These are phyloP conservation scores for Tolypocladium tropicale DNA, from an alignment of 2,329 filamentous ascomycete genomes.

Conservation along the genomic window DNA sequence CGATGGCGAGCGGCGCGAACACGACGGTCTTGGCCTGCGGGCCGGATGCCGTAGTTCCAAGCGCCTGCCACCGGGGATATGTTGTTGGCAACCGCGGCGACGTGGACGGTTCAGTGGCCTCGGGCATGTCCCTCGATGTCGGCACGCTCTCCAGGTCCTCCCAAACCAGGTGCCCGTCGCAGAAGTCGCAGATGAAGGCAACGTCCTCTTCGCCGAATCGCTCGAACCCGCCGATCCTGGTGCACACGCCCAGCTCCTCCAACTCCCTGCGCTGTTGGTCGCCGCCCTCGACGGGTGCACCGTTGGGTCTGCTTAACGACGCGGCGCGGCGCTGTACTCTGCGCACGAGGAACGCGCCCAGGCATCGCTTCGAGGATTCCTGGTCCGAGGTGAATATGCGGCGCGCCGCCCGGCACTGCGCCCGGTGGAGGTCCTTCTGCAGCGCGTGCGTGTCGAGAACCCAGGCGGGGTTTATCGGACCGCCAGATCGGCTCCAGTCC, in stretches of 20 bases:
- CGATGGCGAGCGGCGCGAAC: slow-evolving; percentile 46
- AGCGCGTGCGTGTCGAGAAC: slow-evolving; percentile 39
- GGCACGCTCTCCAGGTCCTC: slow-evolving; percentile 44
- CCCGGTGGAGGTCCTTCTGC: slow-evolving; percentile 41
- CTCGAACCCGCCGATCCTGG: slow-evolving; percentile 43
- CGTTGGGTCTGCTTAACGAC: neutral
- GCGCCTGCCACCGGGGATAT: slow-evolving; percentile 41
- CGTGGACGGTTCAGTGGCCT: slow-evolving; percentile 7
- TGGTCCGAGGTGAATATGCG: slow-evolving; percentile 44
- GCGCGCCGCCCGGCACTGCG: slow-evolving; percentile 46
- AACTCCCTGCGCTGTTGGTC: slow-evolving; percentile 25
- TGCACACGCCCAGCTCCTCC: slow-evolving; percentile 41
- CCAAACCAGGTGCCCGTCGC: slow-evolving; percentile 51
- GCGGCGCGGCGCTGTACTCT: slow-evolving; percentile 29
- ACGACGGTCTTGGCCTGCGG: slow-evolving; percentile 39
- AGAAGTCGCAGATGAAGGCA: slow-evolving; percentile 51
- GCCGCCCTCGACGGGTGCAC: slow-evolving; percentile 1
- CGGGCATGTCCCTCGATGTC: slow-evolving; percentile 19
- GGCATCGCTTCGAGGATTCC: slow-evolving; percentile 36
- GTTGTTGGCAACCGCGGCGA: slow-evolving; percentile 13
- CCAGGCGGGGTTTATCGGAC: slow-evolving; percentile 46
- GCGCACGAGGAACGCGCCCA: slow-evolving; percentile 46
- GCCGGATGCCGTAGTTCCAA: slow-evolving; percentile 27
- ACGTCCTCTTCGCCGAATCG: slow-evolving; percentile 43
- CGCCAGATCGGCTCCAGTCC: slow-evolving; percentile 44